Percentiles rank a stretch among this genome's conserved stretches.
Conservation (phyloP, 1,139 yeast genomes). For the Suhomyces guaymorum region DNA sequence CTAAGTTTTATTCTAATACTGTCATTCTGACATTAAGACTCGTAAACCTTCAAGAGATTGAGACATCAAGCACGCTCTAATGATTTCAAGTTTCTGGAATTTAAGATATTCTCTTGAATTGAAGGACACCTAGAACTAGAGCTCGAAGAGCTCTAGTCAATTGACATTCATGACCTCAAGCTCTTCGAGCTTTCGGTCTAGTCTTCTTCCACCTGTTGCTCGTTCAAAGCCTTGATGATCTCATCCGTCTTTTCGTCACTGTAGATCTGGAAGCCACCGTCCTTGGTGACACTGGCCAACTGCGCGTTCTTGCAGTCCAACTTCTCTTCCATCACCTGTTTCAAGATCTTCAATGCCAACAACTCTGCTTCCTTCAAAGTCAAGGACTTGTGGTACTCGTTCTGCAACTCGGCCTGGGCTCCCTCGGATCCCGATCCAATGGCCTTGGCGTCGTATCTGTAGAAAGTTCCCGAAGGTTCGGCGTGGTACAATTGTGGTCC, state of each 20-base stretch:
- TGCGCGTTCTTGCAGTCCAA: slow-evolving; percentile 95
- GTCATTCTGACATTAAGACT: no score
- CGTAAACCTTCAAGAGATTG: no score
- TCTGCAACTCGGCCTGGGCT: slow-evolving; percentile 96
- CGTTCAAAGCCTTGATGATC: slow-evolving; percentile 74
- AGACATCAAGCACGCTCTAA: no score
- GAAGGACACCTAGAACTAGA: no score
- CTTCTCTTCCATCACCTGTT: slow-evolving; percentile 99
- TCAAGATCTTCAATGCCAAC: slow-evolving; percentile 82
- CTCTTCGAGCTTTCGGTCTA: no score
- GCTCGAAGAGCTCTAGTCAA: no score
- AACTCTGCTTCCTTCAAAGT: slow-evolving; percentile 95
- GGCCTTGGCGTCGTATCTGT: slow-evolving; percentile 97
- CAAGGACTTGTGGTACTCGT: slow-evolving; percentile 91
- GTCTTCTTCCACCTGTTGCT: slow-evolving; percentile 58
- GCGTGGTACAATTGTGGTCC: slow-evolving; percentile 98
- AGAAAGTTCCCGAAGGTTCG: slow-evolving; percentile 98
- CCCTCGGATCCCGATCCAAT: slow-evolving; percentile 99
- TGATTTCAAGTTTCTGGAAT: no score
- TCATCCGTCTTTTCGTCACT: slow-evolving; percentile 80
- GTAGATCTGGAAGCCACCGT: slow-evolving; percentile 84
- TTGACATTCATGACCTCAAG: no score
- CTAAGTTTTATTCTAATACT: no score
- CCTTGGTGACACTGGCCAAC: slow-evolving; percentile 87
- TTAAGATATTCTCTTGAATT: no score